These are phyloP conservation scores for Nemania serpens DNA, from an alignment of 2,329 filamentous ascomycete genomes.

Conservation along the genomic window DNA sequence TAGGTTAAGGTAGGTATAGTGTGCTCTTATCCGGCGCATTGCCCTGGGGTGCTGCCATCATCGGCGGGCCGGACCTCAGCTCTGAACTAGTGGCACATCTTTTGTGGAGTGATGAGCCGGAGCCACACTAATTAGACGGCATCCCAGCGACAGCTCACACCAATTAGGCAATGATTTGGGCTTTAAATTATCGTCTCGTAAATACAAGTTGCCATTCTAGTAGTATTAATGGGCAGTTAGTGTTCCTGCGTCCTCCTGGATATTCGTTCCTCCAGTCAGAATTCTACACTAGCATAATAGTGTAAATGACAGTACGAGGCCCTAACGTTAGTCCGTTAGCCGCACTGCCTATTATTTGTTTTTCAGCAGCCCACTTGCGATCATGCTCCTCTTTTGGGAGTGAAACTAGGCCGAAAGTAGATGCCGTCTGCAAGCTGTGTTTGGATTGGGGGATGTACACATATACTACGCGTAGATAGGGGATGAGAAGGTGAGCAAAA, in stretches of 20 bases:
- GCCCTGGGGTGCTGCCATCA: slow-evolving; percentile 5
- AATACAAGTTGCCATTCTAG: too few species aligned
- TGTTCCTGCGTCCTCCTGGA: too few species aligned
- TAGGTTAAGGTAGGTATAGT: too few species aligned
- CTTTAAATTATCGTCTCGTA: neutral
- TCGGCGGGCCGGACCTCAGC: slow-evolving; percentile 27
- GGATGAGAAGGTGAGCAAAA: slow-evolving; percentile 8
- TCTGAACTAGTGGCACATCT: slow-evolving; percentile 19
- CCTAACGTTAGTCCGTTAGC: too few species aligned
- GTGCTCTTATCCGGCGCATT: neutral
- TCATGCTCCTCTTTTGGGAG: slow-evolving; percentile 15
- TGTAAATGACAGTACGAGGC: too few species aligned
- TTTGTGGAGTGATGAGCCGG: slow-evolving; percentile 4
- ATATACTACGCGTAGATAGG: neutral
- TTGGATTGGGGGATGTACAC: slow-evolving; percentile 2
- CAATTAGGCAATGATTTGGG: slow-evolving; percentile 17
- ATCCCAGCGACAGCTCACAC: neutral
- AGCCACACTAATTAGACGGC: slow-evolving; percentile 19
- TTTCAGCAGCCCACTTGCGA: slow-evolving; percentile 29
- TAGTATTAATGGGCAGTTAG: too few species aligned
- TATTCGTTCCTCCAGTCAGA: too few species aligned
- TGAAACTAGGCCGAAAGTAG: slow-evolving; percentile 4
- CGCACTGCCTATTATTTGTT: slow-evolving; percentile 5
- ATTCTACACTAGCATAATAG: too few species aligned
- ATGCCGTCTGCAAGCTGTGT: neutral